phyloP scores from a whole-genome alignment of 108 stramenopile species.

The Stephanodiscus triporus region DNA sequence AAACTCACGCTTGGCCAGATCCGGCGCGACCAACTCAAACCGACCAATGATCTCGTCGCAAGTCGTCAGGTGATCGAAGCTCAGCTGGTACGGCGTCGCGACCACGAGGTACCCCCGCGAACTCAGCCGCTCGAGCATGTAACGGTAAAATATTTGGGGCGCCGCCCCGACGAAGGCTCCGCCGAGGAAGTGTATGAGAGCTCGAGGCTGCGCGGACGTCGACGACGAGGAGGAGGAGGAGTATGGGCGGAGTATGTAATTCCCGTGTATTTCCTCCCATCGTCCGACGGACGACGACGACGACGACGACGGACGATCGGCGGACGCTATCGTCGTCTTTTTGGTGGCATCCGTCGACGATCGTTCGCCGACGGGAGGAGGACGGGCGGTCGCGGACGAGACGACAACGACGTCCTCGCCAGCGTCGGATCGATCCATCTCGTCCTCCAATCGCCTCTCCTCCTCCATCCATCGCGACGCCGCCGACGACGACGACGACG shows the following conservation, averaged over 20 bases:
- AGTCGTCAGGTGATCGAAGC: slow-evolving; percentile 88
- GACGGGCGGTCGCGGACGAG: not conserved
- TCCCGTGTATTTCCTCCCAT: slow-evolving; percentile 81
- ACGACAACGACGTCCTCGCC: not conserved
- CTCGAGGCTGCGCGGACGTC: slow-evolving; percentile 17
- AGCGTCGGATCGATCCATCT: slow-evolving; percentile 25
- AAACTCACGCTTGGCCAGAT: slow-evolving; percentile 52
- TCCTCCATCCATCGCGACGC: slow-evolving; percentile 50
- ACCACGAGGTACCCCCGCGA: slow-evolving; percentile 87
- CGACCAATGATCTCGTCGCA: slow-evolving; percentile 85
- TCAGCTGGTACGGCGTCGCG: slow-evolving; percentile 92
- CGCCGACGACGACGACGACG: slow-evolving; percentile 9
- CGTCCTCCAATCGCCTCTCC: slow-evolving; percentile 45
- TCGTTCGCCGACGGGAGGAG: not conserved
- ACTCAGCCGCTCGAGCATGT: slow-evolving; percentile 80
- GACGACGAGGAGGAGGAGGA: slow-evolving; percentile 5
- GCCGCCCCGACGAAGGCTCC: slow-evolving; percentile 92
- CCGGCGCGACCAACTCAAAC: slow-evolving; percentile 86
- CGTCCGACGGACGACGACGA: slow-evolving; percentile 11
- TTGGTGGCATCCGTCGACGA: not conserved
- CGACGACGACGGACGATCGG: too few species aligned
- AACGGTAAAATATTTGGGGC: slow-evolving; percentile 88
- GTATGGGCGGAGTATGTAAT: slow-evolving; percentile 77
- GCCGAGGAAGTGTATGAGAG: slow-evolving; percentile 89
- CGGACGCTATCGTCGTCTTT: not conserved